These are phyloP conservation scores for Cladosporium sp. DNA, from an alignment of 2,329 filamentous ascomycete species.

Conservation along the genomic window DNA sequence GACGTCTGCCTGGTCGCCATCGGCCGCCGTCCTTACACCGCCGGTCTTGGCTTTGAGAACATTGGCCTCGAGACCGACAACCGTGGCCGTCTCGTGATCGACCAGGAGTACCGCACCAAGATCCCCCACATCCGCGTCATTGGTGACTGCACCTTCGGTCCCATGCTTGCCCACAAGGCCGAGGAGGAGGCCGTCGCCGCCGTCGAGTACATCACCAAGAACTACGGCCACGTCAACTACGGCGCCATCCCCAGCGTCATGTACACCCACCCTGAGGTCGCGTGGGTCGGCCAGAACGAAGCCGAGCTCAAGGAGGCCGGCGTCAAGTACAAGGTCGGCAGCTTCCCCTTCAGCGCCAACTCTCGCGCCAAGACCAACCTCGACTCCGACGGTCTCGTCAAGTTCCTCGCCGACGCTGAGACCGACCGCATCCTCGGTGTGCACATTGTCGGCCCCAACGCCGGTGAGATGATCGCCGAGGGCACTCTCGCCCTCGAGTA, in stretches of 20 bases:
- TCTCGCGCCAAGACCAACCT: slow-evolving; percentile 98
- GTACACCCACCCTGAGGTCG: slow-evolving; percentile 98
- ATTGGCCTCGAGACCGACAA: slow-evolving; percentile 89
- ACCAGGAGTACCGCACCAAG: slow-evolving; percentile 98
- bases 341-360: slow-evolving; percentile 97
- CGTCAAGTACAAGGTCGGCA: slow-evolving; percentile 87
- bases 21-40: slow-evolving; percentile 90
- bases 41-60: slow-evolving; percentile 88
- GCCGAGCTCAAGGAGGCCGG: slow-evolving; percentile 87
- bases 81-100: slow-evolving; percentile 90
- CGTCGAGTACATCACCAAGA: slow-evolving; percentile 96
- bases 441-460: slow-evolving; percentile 84
- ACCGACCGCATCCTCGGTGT: slow-evolving; percentile 93
- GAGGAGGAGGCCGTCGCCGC: slow-evolving; percentile 96
- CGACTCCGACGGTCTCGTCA: slow-evolving; percentile 92
- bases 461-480: slow-evolving; percentile 99
- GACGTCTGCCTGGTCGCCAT: slow-evolving; percentile 97
- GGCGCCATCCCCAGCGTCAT: slow-evolving; percentile 96
- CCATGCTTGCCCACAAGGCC: slow-evolving; percentile 98
- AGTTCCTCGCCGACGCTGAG: slow-evolving; percentile 94
- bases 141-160: slow-evolving; percentile 90
- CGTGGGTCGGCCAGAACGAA: slow-evolving; percentile 98
- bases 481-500: slow-evolving; percentile 94
- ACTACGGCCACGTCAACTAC: slow-evolving; percentile 98
- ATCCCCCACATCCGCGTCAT: slow-evolving; percentile 94